These are phyloP conservation scores for Novymonas esmeraldas DNA, from an alignment of 208 protist species.

Conservation along the genomic window DNA sequence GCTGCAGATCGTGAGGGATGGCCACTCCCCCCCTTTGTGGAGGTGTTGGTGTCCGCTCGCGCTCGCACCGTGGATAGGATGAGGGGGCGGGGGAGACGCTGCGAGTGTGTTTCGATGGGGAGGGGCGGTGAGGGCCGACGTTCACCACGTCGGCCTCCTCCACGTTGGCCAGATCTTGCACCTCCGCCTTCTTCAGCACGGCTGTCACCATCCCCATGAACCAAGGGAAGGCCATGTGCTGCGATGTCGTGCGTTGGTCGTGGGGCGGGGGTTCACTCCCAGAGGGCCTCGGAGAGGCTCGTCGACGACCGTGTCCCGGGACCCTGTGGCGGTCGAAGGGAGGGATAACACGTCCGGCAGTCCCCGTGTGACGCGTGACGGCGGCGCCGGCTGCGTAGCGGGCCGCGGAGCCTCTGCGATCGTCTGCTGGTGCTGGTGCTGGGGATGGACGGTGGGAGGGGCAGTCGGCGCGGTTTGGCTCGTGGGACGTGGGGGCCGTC, in stretches of 20 bases:
- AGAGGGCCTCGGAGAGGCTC: neutral
- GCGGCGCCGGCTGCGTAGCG: neutral
- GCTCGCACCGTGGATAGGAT: neutral
- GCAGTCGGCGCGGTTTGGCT: no score
- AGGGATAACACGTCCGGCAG: neutral
- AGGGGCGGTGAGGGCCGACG: neutral
- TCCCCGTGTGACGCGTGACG: neutral
- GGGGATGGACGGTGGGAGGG: no score
- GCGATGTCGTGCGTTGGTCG: neutral
- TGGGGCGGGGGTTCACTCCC: neutral
- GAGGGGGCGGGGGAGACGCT: neutral
- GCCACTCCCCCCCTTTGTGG: neutral
- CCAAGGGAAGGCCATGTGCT: neutral
- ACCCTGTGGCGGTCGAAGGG: neutral
- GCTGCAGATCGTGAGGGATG: neutral
- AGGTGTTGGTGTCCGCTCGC: neutral
- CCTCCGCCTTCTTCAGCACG: neutral
- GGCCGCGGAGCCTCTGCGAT: no score
- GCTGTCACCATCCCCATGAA: neutral
- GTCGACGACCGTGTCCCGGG: neutral
- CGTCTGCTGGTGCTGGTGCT: no score
- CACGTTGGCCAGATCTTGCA: neutral
- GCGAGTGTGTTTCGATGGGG: neutral
- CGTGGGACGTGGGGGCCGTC: no score
- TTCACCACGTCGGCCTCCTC: neutral